These are phyloP conservation scores for Nymphaea thermarum DNA, from an alignment of 164 flowering plant genomes.

Conservation along the genomic window DNA sequence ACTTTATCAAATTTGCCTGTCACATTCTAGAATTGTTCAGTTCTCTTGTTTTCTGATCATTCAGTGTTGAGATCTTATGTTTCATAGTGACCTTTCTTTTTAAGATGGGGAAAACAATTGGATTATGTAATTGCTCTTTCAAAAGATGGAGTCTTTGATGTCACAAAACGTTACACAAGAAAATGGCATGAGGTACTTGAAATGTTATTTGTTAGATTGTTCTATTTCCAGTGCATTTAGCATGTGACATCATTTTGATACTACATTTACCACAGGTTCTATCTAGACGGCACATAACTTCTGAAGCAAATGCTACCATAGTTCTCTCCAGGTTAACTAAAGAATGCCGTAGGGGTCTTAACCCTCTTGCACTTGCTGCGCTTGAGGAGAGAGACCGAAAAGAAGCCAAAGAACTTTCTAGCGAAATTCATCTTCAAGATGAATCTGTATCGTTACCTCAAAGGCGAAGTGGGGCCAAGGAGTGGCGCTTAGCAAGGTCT, in stretches of 20 bases:
- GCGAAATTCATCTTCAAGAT: conserved; percentile 30
- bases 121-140: conserved; percentile 66
- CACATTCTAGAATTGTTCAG: background rate
- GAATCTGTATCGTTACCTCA: conserved; percentile 63
- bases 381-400: conserved; percentile 53
- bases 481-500: conserved; percentile 78
- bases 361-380: conserved; percentile 26
- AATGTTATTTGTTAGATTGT: background rate
- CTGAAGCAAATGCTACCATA: conserved; percentile 39
- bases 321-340: conserved; percentile 45
- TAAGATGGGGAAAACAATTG: conserved; percentile 76
- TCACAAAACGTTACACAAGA: conserved; percentile 92
- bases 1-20: no score
- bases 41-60: conserved; percentile 2
- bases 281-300: conserved; percentile 48
- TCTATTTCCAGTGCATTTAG: background rate
- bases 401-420: conserved; percentile 53
- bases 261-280: conserved; percentile 42
- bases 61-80: background rate
- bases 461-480: conserved; percentile 84
- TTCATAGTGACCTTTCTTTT: conserved; percentile 6
- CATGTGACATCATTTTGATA: background rate
- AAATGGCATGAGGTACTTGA: conserved; percentile 92
- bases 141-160: conserved; percentile 88
- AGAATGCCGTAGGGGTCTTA: conserved; percentile 41